phyloP scores from a whole-genome alignment of 768 basidiomycete genomes.

The Peribolospora kevripleyi region DNA sequence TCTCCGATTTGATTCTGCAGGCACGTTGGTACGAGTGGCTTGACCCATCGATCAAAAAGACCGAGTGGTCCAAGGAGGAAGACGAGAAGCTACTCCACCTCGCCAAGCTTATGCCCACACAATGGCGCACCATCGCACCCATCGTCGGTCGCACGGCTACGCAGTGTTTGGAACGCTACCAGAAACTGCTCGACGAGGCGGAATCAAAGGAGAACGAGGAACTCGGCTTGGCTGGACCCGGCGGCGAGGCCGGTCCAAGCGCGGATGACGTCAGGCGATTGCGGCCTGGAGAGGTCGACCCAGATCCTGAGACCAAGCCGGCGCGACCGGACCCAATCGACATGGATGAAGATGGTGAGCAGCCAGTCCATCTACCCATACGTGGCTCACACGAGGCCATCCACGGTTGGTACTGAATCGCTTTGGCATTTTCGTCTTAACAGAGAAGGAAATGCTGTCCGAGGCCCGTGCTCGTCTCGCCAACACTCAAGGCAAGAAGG shows the following conservation, averaged over 20 bases:
- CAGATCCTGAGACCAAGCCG: conserved; percentile 94
- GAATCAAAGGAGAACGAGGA: conserved; percentile 93
- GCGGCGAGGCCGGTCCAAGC: conserved; percentile 52
- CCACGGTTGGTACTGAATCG: conserved; percentile 1
- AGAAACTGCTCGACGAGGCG: conserved; percentile 89
- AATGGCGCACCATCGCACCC: conserved; percentile 97
- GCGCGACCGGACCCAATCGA: conserved; percentile 97
- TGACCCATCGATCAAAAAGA: conserved; percentile 98
- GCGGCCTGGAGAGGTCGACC: conserved; percentile 90
- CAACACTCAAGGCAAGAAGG: conserved; percentile 98
- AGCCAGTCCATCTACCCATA: neutral
- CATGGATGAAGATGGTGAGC: conserved; percentile 93
- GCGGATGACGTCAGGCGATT: conserved; percentile 79
- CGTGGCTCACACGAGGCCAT: neutral
- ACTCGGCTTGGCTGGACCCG: conserved; percentile 64
- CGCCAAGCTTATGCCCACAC: conserved; percentile 96
- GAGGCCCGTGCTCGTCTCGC: conserved; percentile 93
- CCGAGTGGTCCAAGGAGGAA: conserved; percentile 98
- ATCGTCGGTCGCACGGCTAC: conserved; percentile 94
- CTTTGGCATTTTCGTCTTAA: neutral
- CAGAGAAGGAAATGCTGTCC: conserved; percentile 98
- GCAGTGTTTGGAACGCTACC: conserved; percentile 93
- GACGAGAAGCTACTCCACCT: conserved; percentile 95
- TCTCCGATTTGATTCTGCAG: neutral
- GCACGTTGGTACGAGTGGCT: conserved; percentile 99